Conservation (phyloP, 306 rosid genomes). For the Quercus robur region DNA sequence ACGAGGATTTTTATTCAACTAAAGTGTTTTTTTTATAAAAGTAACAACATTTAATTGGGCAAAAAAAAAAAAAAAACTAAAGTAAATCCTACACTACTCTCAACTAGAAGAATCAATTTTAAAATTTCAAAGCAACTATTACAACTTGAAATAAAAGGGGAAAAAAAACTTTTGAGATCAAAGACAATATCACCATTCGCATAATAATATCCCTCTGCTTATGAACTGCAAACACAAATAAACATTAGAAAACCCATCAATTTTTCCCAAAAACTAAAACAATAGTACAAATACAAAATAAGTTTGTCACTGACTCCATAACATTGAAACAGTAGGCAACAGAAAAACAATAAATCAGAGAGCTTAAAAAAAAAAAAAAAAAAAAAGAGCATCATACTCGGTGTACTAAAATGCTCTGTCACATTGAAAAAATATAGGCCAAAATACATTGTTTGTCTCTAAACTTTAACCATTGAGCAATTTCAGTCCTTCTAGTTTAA, state of each 20-base stretch:
- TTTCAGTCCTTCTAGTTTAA: no score
- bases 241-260: neutral
- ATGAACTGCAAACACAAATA: conserved; percentile 51
- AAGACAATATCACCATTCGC: conserved; percentile 51
- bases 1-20: neutral
- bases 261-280: neutral
- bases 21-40: no score
- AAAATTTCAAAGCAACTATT: neutral
- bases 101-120: neutral
- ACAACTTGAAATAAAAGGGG: neutral
- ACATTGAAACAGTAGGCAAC: no score
- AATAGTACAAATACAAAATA: neutral
- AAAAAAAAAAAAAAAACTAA: no score
- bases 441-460: no score
- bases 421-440: no score
- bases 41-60: no score
- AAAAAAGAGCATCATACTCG: no score
- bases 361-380: no score
- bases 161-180: conserved; percentile 47
- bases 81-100: neutral
- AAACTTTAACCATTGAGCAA: no score
- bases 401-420: no score
- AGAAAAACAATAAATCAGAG: no score
- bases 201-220: conserved; percentile 72
- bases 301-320: neutral